phyloP scores from a whole-genome alignment of 768 basidiomycete genomes.

The Suillus weaverae region DNA sequence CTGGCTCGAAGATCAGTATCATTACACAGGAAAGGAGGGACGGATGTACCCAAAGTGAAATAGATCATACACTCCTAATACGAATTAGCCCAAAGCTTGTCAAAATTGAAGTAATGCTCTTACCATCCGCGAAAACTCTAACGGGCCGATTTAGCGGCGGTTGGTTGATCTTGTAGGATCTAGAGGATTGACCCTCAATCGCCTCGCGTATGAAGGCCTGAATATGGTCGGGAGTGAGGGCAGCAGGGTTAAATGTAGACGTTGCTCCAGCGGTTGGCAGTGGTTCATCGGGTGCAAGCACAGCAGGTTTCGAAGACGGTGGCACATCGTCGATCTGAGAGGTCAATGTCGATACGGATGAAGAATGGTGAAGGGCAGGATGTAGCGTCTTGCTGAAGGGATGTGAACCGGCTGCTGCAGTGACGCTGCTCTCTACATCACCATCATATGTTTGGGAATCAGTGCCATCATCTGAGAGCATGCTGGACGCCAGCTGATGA shows the following conservation, averaged over 20 bases:
- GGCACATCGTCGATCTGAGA: slow-evolving; percentile 36
- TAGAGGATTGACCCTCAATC: slow-evolving; percentile 65
- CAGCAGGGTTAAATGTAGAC: slow-evolving; percentile 59
- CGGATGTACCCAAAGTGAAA: slow-evolving; percentile 87
- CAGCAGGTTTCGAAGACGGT: slow-evolving; percentile 16
- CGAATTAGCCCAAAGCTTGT: neutral
- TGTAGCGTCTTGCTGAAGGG: slow-evolving; percentile 29
- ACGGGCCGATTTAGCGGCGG: slow-evolving; percentile 81
- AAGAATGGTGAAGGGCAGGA: slow-evolving; percentile 39
- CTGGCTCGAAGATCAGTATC: slow-evolving; percentile 40
- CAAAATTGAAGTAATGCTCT: slow-evolving; percentile 25
- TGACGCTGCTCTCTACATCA: slow-evolving; percentile 80
- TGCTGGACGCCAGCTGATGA: slow-evolving; percentile 55
- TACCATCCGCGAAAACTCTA: slow-evolving; percentile 92
- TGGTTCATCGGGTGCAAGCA: slow-evolving; percentile 39
- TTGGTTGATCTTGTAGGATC: slow-evolving; percentile 81
- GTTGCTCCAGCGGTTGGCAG: slow-evolving; percentile 39
- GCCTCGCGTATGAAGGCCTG: slow-evolving; percentile 73
- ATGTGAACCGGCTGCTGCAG: slow-evolving; percentile 49
- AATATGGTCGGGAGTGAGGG: slow-evolving; percentile 74
- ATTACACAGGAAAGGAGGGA: neutral
- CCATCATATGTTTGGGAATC: slow-evolving; percentile 92
- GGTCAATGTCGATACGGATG: slow-evolving; percentile 55
- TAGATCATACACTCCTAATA: slow-evolving; percentile 90
- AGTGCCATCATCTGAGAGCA: slow-evolving; percentile 69